phyloP scores from a whole-genome alignment of 140 eudicot genomes.

The Erigeron philadelphicus region DNA sequence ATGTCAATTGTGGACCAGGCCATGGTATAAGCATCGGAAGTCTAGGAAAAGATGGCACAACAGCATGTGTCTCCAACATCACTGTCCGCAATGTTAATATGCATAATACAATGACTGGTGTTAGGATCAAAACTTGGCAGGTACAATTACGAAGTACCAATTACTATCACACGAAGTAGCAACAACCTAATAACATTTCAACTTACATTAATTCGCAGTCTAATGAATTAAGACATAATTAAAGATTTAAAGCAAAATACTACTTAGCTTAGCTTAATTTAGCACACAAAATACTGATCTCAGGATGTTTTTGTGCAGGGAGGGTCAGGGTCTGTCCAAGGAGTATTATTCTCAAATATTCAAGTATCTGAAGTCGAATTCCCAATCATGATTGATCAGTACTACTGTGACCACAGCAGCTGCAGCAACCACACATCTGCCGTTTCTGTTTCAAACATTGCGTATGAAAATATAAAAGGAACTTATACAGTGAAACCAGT shows the following conservation, averaged over 20 bases:
- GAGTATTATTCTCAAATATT: constrained; percentile 72
- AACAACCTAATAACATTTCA: constrained; percentile 1
- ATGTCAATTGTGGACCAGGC: constrained; percentile 94
- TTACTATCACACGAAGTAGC: no score
- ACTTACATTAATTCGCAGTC: no score
- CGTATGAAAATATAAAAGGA: constrained; percentile 74
- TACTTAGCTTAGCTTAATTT: background rate
- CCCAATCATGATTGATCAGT: constrained; percentile 90
- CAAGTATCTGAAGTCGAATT: constrained; percentile 74
- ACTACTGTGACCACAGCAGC: constrained; percentile 74
- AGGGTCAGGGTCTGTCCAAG: constrained; percentile 85
- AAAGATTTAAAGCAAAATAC: no score
- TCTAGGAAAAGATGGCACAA: constrained; percentile 69
- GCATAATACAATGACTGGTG: constrained; percentile 93
- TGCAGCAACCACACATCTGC: constrained; percentile 84
- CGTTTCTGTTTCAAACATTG: constrained; percentile 75
- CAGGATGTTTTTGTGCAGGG: constrained; percentile 48
- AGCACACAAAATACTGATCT: constrained; percentile 14
- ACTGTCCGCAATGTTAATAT: constrained; percentile 65
- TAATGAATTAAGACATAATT: no score
- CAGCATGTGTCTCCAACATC: constrained; percentile 89
- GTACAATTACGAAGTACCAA: constrained; percentile 32
- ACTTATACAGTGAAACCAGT: constrained; percentile 91
- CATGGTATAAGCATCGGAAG: constrained; percentile 97
- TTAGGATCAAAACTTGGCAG: constrained; percentile 97